A percentile compares a stretch with the other conserved stretches of the same genome.
Evolutionary conservation across 306 rosid species (phyloP).

Genomic region (Vigna hirtella): DNA sequence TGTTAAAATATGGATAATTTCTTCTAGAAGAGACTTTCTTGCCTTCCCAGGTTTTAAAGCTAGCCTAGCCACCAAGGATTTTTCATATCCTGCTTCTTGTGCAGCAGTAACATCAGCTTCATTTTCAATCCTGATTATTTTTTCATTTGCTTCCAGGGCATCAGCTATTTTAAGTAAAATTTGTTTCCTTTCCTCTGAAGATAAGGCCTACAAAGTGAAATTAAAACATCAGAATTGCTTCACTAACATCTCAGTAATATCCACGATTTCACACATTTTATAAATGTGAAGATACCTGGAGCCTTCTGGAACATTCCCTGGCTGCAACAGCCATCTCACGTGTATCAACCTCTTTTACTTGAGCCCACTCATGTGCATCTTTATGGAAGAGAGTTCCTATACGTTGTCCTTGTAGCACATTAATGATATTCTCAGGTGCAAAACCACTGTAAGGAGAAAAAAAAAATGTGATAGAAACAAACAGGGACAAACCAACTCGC

Average conservation of each 20-base stretch:
- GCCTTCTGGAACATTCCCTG: conserved; percentile 93
- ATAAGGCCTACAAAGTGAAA: conserved; percentile 65
- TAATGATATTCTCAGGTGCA: conserved; percentile 75
- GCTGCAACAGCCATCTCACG: conserved; percentile 98
- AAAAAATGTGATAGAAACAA: conserved; percentile 24
- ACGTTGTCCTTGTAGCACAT: conserved; percentile 88
- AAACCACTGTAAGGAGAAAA: conserved; percentile 62
- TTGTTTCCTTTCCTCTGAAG: conserved; percentile 81
- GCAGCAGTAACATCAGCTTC: conserved; percentile 86
- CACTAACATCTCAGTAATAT: conserved; percentile 25
- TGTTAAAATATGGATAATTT: conserved; percentile 31
- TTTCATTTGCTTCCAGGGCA: conserved; percentile 79
- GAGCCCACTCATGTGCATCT: conserved; percentile 82
- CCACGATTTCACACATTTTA: conserved; percentile 8
- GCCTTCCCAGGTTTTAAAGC: conserved; percentile 86
- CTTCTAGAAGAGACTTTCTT: conserved; percentile 41
- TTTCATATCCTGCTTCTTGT: conserved; percentile 83
- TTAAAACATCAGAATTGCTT: conserved; percentile 32
- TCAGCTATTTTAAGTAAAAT: conserved; percentile 86
- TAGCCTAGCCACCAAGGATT: conserved; percentile 82
- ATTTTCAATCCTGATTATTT: conserved; percentile 74
- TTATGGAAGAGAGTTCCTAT: conserved; percentile 95
- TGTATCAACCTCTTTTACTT: conserved; percentile 72
- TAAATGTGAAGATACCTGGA: conserved; percentile 66
- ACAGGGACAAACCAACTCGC: conserved; percentile 35